Evolutionary conservation across 495 filamentous ascomycete genomes (phyloP).

Genomic region (Penicillium steckii): DNA sequence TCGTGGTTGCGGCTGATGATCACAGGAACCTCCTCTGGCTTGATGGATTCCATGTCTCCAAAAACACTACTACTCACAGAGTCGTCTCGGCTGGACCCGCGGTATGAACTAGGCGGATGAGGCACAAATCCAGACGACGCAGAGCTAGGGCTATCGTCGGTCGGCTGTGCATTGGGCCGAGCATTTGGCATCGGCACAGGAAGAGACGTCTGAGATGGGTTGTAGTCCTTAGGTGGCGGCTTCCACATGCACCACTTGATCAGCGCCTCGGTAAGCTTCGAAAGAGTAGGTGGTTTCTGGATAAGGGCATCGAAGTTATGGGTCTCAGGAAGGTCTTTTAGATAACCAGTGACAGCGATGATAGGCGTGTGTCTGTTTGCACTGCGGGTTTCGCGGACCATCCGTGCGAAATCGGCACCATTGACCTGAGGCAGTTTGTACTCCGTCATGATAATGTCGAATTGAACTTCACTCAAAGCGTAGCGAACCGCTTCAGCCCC

Average conservation of each 20-base stretch:
- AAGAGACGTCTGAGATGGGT: slow-evolving; percentile 40
- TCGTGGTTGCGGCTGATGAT: slow-evolving; percentile 69
- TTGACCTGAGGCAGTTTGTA: slow-evolving; percentile 93
- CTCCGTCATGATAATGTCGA: slow-evolving; percentile 97
- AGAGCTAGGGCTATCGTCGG: slow-evolving; percentile 84
- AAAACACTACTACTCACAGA: slow-evolving; percentile 84
- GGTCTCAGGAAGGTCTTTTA: slow-evolving; percentile 90
- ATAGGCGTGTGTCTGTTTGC: slow-evolving; percentile 93
- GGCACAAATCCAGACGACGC: slow-evolving; percentile 72
- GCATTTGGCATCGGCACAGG: slow-evolving; percentile 59
- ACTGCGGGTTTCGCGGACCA: slow-evolving; percentile 95
- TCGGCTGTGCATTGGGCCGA: slow-evolving; percentile 52
- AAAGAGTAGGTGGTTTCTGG: slow-evolving; percentile 90
- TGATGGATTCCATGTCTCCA: slow-evolving; percentile 77
- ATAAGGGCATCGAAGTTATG: slow-evolving; percentile 94
- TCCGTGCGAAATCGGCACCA: slow-evolving; percentile 90
- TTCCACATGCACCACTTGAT: slow-evolving; percentile 91
- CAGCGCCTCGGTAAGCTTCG: slow-evolving; percentile 83
- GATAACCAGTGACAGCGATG: slow-evolving; percentile 94
- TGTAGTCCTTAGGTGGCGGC: slow-evolving; percentile 57
- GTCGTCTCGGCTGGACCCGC: slow-evolving; percentile 75
- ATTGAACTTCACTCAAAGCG: slow-evolving; percentile 88
- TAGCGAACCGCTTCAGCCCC: slow-evolving; percentile 88
- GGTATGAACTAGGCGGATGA: slow-evolving; percentile 69
- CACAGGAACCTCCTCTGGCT: slow-evolving; percentile 75